Base-by-base conservation (phyloP, 306 rosid genomes). In the Urtica urens region DNA sequence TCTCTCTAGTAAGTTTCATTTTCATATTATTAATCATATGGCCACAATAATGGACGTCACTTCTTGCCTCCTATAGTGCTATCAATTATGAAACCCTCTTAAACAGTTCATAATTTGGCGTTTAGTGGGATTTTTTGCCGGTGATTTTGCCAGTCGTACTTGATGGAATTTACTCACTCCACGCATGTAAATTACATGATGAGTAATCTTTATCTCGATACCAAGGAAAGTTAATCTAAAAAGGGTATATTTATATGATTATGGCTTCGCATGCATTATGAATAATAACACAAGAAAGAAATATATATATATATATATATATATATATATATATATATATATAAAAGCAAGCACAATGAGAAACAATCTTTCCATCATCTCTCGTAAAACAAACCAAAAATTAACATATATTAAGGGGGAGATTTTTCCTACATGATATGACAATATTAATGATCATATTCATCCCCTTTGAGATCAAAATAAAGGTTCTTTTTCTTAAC, bases 321-420 rank as follows among this genome's bases (percentile, higher is more conserved):
- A 35, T 35, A n/a, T 31, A 31, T 7, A 8, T 56, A 56, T 20
- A 19, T 53, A 52, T 27, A 15, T 35, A 7, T 10, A 35, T 10
- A 13, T 7, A 35, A 35, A 35, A 7, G 40, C 40, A 35, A 35
- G 4, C 1, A 1, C n/a, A 9, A 35, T 35, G 2, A 0, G 15
- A 4, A 35, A 35, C 4, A 39, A 51, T 35, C 52, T 16, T n/a
- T 31, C 21, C n/a, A n/a, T 4, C 10, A 49, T 47, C 53, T 60
- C 57, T n/a, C 11, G 53, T 52, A 68, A 66, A 74, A 62, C 78
- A 77, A 79, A 66, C 78, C 85, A 52, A 60, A 46, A 43, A 72
- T 64, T 74, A 69, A 72, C 71, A 79, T 64, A 58, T 60, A 65
- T 31, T 13, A 76, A 72, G 72, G 38, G 23, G 68, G 72, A 74